A percentile compares a stretch with the other conserved stretches of the same genome.
Conservation (phyloP, 768 basidiomycete genomes). For the Phlebiopsis gigantea region DNA sequence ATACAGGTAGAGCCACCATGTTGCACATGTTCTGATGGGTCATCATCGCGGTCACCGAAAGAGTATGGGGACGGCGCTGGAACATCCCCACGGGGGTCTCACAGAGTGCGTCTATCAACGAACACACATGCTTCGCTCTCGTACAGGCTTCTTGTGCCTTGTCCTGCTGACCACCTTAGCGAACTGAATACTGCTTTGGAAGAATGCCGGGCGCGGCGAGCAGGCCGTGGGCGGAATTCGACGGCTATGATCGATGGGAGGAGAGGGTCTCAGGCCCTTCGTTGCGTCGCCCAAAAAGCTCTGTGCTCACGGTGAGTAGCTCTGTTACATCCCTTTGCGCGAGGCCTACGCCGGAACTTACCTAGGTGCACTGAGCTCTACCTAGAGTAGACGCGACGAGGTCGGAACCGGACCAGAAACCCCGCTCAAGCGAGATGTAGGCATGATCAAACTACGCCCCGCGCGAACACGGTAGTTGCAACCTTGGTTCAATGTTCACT, state of each 20-base stretch:
- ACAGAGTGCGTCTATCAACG: conserved; percentile 4
- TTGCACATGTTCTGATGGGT: neutral
- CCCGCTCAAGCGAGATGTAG: neutral
- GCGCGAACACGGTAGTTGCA: neutral
- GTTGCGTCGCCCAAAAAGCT: neutral
- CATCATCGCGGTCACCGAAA: neutral
- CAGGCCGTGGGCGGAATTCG: neutral
- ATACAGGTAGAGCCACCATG: too few species aligned
- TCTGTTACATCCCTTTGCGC: neutral
- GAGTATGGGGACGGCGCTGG: neutral
- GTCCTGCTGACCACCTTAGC: neutral
- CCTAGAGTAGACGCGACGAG: neutral
- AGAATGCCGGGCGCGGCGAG: neutral
- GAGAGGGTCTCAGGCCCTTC: neutral
- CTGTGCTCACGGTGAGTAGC: neutral
- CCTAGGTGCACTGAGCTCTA: too few species aligned
- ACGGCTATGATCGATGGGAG: neutral
- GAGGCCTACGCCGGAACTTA: too few species aligned
- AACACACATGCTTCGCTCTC: conserved; percentile 2
- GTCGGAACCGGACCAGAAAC: neutral
- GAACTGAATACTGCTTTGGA: neutral
- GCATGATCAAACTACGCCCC: neutral
- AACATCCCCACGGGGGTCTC: neutral
- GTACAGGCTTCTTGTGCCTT: conserved; percentile 3
- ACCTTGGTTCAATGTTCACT: neutral